Evolutionary conservation across 1,284 basidiomycete species (phyloP).

Genomic region (Austroboletus novae-zelandiae): DNA sequence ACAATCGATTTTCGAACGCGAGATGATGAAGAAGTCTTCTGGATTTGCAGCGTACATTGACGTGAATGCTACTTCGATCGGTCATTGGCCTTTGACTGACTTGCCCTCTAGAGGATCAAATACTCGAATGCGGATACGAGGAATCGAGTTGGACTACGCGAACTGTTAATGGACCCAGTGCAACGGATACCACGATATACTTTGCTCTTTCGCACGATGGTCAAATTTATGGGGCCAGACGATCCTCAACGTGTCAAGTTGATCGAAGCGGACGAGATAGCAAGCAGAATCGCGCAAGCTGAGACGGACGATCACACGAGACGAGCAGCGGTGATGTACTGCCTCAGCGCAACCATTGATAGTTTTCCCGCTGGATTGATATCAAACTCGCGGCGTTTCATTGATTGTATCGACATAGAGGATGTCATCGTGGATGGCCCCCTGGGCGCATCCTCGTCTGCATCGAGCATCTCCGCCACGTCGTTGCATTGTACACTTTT

Average conservation of each 20-base stretch:
- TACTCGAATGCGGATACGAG: conserved; percentile 79
- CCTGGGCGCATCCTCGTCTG: conserved; percentile 41
- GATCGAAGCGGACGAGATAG: conserved; percentile 83
- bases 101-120: conserved; percentile 70
- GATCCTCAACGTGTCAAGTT: conserved; percentile 82
- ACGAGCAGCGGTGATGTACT: conserved; percentile 87
- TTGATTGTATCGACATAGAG: conserved; percentile 94
- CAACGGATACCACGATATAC: conserved; percentile 97
- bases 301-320: conserved; percentile 92
- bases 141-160: conserved; percentile 87
- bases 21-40: conserved; percentile 73
- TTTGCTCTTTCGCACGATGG: conserved; percentile 87
- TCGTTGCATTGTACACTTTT: conserved; percentile 86
- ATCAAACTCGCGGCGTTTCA: conserved; percentile 82
- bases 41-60: conserved; percentile 84
- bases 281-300: conserved; percentile 88
- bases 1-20: conserved; percentile 83
- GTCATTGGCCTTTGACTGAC: conserved; percentile 16
- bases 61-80: conserved; percentile 44
- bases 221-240: conserved; percentile 77
- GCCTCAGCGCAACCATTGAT: conserved; percentile 82
- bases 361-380: conserved; percentile 87
- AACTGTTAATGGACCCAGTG: conserved; percentile 99
- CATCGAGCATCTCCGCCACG: conserved; percentile 37
- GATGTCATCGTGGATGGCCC: conserved; percentile 65